Base-by-base conservation (phyloP, 1,139 yeast species). In the Taphrina sp. region DNA sequence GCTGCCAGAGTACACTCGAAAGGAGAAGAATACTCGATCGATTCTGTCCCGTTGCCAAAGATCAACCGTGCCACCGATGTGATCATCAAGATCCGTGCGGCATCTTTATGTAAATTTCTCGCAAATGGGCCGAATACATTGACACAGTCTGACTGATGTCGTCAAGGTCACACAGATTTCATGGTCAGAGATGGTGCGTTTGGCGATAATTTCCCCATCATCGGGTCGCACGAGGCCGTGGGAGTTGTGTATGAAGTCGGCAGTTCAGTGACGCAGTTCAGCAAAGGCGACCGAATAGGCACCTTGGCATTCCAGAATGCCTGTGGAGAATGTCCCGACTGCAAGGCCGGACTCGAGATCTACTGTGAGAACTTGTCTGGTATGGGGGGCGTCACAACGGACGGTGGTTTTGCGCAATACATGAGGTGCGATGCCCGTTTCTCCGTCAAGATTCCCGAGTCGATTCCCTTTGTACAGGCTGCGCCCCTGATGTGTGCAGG, bases 361-460 rank as follows among this genome's bases (percentile, higher is more conserved):
- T 43, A 43, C 47, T 43, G 47, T 14, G 47, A 43, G 29, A 29
- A 43, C n/a, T 26, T 43, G n/a, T 8, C 47, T 19, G 47, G 47
- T 20, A 43, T 43, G 47, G 47, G 36, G 19, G 47, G 47, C 3
- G 29, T 43, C 17, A 43, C 47, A 5, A 14, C 26, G 7, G 56
- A 52, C 24, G 92, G 92, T 64, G 80, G 89, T 26, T 83, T 85
- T 80, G 90, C 85, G 72, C 86, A 84, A 71, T 85, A 83, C 70
- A 87, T 87, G 42, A 81, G 88, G 61, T 90, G 94, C 60, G 90
- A 85, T 71, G 92, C 92, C 45, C 79, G 83, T 59, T 95, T 85
- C 69, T 95, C 94, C 57, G 94, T 95, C 41, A 76, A 78, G 67
- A 80, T 86, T 64, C 86, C 90, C 59, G 67, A 73, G 64, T 83